Conservation (phyloP, 805 yeast species). For the Saturnispora galanensis region DNA sequence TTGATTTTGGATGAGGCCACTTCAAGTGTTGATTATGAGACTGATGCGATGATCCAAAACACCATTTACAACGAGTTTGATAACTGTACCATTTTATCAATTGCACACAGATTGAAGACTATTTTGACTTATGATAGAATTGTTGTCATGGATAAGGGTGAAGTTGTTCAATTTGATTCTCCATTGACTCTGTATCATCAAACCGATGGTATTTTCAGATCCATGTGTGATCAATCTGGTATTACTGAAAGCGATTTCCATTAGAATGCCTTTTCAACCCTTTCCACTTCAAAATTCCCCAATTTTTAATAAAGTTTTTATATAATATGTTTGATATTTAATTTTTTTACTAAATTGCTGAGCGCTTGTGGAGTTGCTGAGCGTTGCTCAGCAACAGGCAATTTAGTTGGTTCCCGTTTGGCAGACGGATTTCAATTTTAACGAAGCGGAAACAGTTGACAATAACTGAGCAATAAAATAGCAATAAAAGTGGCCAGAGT, state of each 20-base stretch:
- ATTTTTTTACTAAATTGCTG: no score
- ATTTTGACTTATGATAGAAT: conserved; percentile 51
- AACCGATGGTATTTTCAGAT: conserved; percentile 36
- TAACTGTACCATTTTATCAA: conserved; percentile 57
- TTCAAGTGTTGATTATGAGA: conserved; percentile 64
- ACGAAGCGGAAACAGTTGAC: no score
- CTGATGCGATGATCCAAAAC: conserved; percentile 54
- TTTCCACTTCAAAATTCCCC: not conserved
- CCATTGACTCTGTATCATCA: conserved; percentile 42
- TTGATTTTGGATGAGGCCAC: conserved; percentile 71
- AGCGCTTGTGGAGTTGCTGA: no score
- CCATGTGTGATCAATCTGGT: conserved; percentile 44
- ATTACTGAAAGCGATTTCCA: conserved; percentile 19
- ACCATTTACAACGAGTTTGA: conserved; percentile 51
- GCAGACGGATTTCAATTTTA: no score
- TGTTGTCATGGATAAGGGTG: conserved; percentile 50
- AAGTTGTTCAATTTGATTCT: conserved; percentile 42
- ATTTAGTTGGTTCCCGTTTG: no score
- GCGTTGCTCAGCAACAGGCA: no score
- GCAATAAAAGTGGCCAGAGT: no score
- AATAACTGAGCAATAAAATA: no score
- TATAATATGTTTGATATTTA: no score
- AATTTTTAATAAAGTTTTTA: not conserved
- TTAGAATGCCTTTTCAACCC: not conserved
- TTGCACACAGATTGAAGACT: conserved; percentile 63